Evolutionary conservation across 2,329 filamentous ascomycete species (phyloP).

Genomic region (Diaporthe citriasiana): DNA sequence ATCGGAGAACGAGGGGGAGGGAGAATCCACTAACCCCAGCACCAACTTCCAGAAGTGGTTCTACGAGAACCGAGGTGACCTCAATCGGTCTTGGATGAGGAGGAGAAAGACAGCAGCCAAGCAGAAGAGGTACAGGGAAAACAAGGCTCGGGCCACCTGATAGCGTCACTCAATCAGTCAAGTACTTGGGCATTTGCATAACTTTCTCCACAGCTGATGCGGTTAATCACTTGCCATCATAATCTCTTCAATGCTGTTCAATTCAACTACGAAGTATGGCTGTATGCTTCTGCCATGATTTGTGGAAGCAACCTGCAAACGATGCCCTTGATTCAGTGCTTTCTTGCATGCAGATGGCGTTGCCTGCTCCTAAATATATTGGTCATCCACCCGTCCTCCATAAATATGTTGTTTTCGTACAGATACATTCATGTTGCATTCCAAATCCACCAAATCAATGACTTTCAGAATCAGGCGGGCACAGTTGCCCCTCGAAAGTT

Average conservation of each 20-base stretch:
- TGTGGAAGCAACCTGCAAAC: neutral
- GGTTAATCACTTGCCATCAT: neutral
- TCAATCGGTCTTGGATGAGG: constrained; percentile 77
- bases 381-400: neutral
- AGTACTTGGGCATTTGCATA: constrained; percentile 50
- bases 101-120: constrained; percentile 74
- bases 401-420: neutral
- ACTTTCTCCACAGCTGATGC: constrained; percentile 54
- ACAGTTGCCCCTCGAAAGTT: neutral
- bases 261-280: neutral
- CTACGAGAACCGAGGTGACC: constrained; percentile 75
- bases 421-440: neutral
- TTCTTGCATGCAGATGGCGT: neutral
- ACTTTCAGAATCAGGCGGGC: neutral
- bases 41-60: constrained; percentile 76
- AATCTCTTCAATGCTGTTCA: neutral
- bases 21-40: constrained; percentile 42
- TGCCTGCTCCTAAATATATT: neutral
- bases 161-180: constrained; percentile 53
- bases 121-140: constrained; percentile 77
- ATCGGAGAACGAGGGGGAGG: constrained; percentile 49
- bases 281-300: neutral
- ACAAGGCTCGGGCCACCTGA: constrained; percentile 66
- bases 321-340: neutral
- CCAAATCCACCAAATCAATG: constrained; percentile 6